Conservation (phyloP, 2,329 filamentous ascomycete genomes). For the Aspergillus pseudoviridinutans region DNA sequence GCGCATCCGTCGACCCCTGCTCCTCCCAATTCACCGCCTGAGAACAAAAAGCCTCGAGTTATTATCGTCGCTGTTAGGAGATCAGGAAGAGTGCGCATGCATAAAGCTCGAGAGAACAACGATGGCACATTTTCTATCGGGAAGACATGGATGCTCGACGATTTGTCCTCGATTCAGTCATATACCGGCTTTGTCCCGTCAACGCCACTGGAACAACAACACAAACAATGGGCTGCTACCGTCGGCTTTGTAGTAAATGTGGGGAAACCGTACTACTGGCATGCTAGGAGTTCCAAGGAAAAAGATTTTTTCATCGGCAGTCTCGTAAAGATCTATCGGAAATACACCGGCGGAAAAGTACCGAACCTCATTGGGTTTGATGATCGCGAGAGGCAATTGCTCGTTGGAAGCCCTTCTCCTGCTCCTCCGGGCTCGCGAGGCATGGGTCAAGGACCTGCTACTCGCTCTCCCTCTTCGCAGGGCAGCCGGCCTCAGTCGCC, state of each 20-base stretch:
- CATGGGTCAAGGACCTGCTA: constrained; percentile 20
- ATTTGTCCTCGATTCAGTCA: constrained; percentile 77
- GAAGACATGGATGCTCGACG: constrained; percentile 96
- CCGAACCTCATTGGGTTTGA: constrained; percentile 83
- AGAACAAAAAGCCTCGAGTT: constrained; percentile 80
- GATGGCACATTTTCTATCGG: constrained; percentile 96
- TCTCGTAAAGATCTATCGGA: constrained; percentile 91
- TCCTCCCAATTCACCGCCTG: constrained; percentile 68
- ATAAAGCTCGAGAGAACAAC: constrained; percentile 93
- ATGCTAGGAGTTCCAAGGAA: constrained; percentile 87
- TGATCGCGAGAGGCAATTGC: constrained; percentile 68
- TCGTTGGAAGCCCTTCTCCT: constrained; percentile 53
- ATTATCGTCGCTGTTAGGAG: constrained; percentile 92
- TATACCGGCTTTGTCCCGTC: constrained; percentile 61
- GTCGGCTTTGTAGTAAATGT: constrained; percentile 84
- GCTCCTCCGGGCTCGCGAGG: constrained; percentile 22
- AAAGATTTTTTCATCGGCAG: constrained; percentile 99
- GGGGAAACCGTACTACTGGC: constrained; percentile 95
- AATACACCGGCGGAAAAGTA: constrained; percentile 83
- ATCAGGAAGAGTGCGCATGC: constrained; percentile 87
- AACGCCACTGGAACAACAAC: constrained; percentile 57
- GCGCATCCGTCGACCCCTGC: constrained; percentile 78
- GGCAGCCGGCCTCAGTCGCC: constrained; percentile 26
- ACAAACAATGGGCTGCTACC: constrained; percentile 72
- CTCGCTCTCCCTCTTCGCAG: constrained; percentile 27